Percentiles rank a stretch among this genome's conserved stretches.
phyloP scores from a whole-genome alignment of 2,329 filamentous ascomycete species.

The Pyrenochaeta sp. region DNA sequence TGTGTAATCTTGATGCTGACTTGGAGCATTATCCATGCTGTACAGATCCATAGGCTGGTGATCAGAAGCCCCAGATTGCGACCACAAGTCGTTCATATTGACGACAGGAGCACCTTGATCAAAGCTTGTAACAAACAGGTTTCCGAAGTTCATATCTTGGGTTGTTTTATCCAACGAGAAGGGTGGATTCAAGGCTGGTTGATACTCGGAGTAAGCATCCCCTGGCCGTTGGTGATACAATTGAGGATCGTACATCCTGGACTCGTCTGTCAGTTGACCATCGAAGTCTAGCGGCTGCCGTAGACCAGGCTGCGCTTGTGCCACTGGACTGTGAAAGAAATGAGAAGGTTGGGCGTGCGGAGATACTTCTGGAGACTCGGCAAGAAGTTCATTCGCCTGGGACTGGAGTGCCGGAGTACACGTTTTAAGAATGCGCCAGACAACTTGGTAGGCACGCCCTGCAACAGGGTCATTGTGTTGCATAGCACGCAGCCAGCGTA shows the following conservation, averaged over 20 bases:
- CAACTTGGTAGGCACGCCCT: slow-evolving; percentile 36
- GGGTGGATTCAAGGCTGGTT: not conserved
- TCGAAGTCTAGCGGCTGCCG: not conserved
- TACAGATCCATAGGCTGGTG: not conserved
- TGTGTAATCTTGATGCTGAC: not conserved
- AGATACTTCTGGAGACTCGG: not conserved
- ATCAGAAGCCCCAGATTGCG: not conserved
- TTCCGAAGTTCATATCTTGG: slow-evolving; percentile 18
- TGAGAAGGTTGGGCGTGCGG: not conserved
- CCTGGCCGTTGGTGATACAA: not conserved
- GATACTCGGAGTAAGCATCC: not conserved
- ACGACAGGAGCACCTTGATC: slow-evolving; percentile 24
- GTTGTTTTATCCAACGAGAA: not conserved
- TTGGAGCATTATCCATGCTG: slow-evolving; percentile 4
- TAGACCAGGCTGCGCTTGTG: not conserved
- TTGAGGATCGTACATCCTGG: not conserved
- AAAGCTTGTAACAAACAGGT: slow-evolving; percentile 31
- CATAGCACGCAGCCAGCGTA: slow-evolving; percentile 46
- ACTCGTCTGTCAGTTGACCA: not conserved
- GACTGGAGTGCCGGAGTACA: slow-evolving; percentile 19
- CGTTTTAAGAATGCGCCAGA: slow-evolving; percentile 24
- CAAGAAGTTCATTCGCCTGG: slow-evolving; percentile 21
- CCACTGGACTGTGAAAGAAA: not conserved
- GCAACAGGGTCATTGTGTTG: slow-evolving; percentile 37
- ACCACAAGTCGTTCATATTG: slow-evolving; percentile 23